Evolutionary conservation across 2,329 filamentous ascomycete genomes (phyloP).

Genomic region (Aspergillus candidus): DNA sequence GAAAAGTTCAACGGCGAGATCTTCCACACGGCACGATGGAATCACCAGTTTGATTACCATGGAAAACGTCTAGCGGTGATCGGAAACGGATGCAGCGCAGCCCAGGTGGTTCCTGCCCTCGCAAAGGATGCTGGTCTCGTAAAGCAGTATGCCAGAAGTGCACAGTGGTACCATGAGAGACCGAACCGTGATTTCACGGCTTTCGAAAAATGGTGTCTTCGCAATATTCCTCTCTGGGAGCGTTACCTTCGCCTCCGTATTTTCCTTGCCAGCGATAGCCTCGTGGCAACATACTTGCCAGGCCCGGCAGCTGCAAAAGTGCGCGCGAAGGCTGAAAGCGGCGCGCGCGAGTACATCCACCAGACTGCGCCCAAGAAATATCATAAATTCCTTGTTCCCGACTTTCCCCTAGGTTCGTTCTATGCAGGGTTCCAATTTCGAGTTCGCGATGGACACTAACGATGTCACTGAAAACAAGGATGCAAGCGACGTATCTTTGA

Average conservation of each 20-base stretch:
- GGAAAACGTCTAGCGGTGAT: conserved; percentile 26
- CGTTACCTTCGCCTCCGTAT: conserved; percentile 14
- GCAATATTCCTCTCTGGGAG: conserved; percentile 19
- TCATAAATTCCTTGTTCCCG: conserved; percentile 13
- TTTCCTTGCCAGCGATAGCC: conserved; percentile 15
- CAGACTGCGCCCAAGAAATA: conserved; percentile 14
- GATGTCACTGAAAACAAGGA: too few species aligned
- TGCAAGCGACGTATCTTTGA: conserved; percentile 9
- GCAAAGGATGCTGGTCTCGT: conserved; percentile 16
- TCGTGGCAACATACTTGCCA: conserved; percentile 15
- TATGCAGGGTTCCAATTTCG: too few species aligned
- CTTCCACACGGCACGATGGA: conserved; percentile 27
- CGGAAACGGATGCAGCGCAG: conserved; percentile 28
- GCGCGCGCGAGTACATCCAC: conserved; percentile 16
- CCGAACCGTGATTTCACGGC: conserved; percentile 25
- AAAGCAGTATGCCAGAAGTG: conserved; percentile 20
- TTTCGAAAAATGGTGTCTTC: conserved; percentile 25
- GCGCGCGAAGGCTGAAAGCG: conserved; percentile 9
- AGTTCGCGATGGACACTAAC: too few species aligned
- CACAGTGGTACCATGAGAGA: conserved; percentile 31
- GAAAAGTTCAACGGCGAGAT: conserved; percentile 24
- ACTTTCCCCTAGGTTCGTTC: conserved; percentile 12
- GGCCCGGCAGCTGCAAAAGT: conserved; percentile 8
- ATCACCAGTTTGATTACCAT: conserved; percentile 16
- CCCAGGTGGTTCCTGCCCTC: conserved; percentile 24